A percentile compares a stretch with the other conserved stretches of the same genome.
Evolutionary conservation across 2,329 filamentous ascomycete species (phyloP).

Genomic region (Nothophoma quercina): DNA sequence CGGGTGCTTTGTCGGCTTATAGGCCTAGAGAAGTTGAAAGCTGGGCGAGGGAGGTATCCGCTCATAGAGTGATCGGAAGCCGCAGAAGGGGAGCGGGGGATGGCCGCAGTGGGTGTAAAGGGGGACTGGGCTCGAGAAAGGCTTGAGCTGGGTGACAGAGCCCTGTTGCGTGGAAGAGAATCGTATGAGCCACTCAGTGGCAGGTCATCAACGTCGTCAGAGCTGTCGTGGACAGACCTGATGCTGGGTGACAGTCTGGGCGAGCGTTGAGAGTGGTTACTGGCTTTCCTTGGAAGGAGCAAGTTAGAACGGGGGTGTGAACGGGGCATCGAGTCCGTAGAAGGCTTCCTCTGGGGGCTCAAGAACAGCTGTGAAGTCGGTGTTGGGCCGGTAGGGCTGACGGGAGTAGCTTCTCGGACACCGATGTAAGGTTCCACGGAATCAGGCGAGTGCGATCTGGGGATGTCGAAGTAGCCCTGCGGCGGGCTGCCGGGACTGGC

Average conservation of each 20-base stretch:
- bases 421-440: constrained; percentile 51
- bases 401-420: constrained; percentile 54
- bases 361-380: constrained; percentile 46
- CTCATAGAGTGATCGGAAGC: constrained; percentile 79
- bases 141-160: constrained; percentile 76
- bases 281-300: constrained; percentile 52
- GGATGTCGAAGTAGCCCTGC: constrained; percentile 56
- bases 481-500: constrained; percentile 31
- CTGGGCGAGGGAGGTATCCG: constrained; percentile 70
- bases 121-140: constrained; percentile 68
- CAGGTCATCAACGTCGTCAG: constrained; percentile 74
- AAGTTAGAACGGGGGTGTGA: constrained; percentile 42
- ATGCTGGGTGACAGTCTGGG: constrained; percentile 54
- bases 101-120: constrained; percentile 65
- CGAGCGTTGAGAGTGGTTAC: constrained; percentile 41
- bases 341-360: constrained; percentile 48
- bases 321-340: constrained; percentile 45
- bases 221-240: constrained; percentile 60
- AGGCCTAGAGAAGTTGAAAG: constrained; percentile 94
- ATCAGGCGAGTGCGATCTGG: constrained; percentile 56
- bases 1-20: constrained; percentile 74
- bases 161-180: constrained; percentile 70
- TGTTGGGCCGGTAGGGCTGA: constrained; percentile 45
- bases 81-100: constrained; percentile 81
- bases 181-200: constrained; percentile 67